Conservation (phyloP, 176 grass and related monocot species). For the Cocos nucifera region DNA sequence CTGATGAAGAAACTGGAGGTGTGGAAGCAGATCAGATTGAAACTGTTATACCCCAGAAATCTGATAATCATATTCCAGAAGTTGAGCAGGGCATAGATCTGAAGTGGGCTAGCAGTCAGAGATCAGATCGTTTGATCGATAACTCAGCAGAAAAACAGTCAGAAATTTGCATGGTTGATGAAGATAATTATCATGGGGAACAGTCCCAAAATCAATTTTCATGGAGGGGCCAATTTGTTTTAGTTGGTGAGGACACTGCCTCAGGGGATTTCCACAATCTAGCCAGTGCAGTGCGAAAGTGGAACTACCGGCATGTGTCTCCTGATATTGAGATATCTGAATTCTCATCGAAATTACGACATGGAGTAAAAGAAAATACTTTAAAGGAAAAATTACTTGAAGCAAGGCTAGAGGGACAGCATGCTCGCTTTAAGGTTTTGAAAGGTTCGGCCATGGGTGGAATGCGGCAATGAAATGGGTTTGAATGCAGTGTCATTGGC, state of each 20-base stretch:
- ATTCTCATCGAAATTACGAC: conserved; percentile 26
- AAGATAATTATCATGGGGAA: conserved; percentile 8
- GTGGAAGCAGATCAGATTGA: conserved; percentile 25
- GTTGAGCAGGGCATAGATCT: not conserved
- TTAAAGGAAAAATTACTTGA: conserved; percentile 81
- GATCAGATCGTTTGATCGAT: not conserved
- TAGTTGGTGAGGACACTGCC: conserved; percentile 2
- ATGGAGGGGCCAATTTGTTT: conserved; percentile 14
- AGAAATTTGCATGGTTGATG: conserved; percentile 24
- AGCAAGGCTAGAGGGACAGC: conserved; percentile 81
- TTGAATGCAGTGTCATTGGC: too few relatives aligned
- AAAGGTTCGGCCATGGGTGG: conserved; percentile 18
- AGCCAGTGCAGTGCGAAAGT: conserved; percentile 13
- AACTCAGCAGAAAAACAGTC: conserved; percentile 28
- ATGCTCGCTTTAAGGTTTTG: conserved; percentile 50
- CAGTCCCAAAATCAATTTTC: conserved; percentile 15
- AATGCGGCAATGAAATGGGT: conserved; percentile 11
- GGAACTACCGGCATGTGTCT: conserved; percentile 13
- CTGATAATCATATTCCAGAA: conserved; percentile 21
- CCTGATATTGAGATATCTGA: conserved; percentile 28
- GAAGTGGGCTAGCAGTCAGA: not conserved
- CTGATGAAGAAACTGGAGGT: conserved; percentile 6
- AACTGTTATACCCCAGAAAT: conserved; percentile 35
- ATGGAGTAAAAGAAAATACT: conserved; percentile 35
- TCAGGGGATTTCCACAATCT: conserved; percentile 18